Percentiles rank a stretch among this genome's conserved stretches.
Evolutionary conservation across 2,329 filamentous ascomycete genomes (phyloP).

Genomic region (Diaporthe sp.): DNA sequence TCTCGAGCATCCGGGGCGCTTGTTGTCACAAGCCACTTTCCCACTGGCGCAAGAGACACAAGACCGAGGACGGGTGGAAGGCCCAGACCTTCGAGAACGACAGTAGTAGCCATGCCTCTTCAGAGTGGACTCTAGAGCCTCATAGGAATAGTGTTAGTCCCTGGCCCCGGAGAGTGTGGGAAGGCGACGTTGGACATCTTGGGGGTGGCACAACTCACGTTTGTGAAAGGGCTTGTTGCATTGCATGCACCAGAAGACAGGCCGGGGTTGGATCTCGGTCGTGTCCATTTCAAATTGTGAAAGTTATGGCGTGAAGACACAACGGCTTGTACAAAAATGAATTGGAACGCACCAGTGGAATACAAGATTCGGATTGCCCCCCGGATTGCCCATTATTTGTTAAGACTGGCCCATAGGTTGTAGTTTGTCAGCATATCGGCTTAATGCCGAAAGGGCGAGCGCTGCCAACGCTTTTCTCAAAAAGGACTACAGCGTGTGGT

Average conservation of each 20-base stretch:
- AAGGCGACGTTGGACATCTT: background rate
- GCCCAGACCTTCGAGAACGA: background rate
- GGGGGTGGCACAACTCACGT: background rate
- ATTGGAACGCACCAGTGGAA: background rate
- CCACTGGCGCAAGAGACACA: background rate
- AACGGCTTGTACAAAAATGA: background rate
- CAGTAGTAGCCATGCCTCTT: slow-evolving; percentile 13
- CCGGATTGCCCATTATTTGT: background rate
- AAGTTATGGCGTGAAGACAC: background rate
- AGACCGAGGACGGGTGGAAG: background rate
- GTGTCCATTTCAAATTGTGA: background rate
- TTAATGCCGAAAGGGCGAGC: background rate
- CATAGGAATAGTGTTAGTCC: background rate
- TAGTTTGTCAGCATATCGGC: background rate
- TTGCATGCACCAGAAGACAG: background rate
- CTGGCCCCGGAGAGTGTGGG: background rate
- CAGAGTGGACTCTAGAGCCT: background rate
- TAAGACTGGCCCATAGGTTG: background rate
- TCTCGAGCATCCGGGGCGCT: background rate
- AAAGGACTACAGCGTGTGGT: background rate
- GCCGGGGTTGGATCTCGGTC: background rate
- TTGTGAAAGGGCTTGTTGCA: slow-evolving; percentile 8
- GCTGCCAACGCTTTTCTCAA: background rate
- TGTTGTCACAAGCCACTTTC: background rate
- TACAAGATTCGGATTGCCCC: background rate